A percentile compares a stretch with the other conserved stretches of the same genome.
Conservation (phyloP, 2,329 filamentous ascomycete genomes). For the Periconia digitata region DNA sequence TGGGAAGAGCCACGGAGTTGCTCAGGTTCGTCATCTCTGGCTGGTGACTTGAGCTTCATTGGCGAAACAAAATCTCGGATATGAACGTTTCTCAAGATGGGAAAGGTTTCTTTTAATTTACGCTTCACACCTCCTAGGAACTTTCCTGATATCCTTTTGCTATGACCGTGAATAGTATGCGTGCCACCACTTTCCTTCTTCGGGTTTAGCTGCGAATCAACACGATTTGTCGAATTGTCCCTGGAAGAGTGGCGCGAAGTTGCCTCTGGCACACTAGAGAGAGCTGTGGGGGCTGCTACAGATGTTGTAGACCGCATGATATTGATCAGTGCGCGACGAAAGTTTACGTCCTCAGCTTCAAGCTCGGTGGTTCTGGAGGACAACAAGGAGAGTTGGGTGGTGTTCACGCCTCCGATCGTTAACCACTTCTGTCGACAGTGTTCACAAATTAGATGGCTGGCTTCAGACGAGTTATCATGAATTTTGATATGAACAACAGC, state of each 20-base stretch:
- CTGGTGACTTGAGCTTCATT: neutral
- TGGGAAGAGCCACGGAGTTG: too few relatives aligned
- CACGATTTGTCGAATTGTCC: constrained; percentile 4
- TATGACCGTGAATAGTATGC: too few relatives aligned
- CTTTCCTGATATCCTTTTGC: too few relatives aligned
- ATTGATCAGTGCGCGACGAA: constrained; percentile 18
- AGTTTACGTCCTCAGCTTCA: constrained; percentile 16
- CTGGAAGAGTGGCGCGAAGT: constrained; percentile 10
- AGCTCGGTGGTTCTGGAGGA: constrained; percentile 21
- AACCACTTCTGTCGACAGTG: constrained; percentile 26
- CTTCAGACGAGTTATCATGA: constrained; percentile 10
- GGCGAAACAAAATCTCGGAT: neutral
- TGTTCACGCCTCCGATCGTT: constrained; percentile 24
- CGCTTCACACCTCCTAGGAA: too few relatives aligned
- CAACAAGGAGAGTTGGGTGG: constrained; percentile 27
- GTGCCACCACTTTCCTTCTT: too few relatives aligned
- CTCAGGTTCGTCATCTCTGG: neutral
- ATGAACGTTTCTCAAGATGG: too few relatives aligned
- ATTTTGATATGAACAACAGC: constrained; percentile 20
- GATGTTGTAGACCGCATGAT: constrained; percentile 23
- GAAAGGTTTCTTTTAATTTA: too few relatives aligned
- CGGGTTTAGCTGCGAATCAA: too few relatives aligned
- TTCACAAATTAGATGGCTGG: constrained; percentile 24
- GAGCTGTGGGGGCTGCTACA: constrained; percentile 14
- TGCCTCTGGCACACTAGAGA: constrained; percentile 16